Percentiles rank a stretch among this genome's conserved stretches.
phyloP scores from a whole-genome alignment of 345 rosid species.

The Eucalyptus pumila region DNA sequence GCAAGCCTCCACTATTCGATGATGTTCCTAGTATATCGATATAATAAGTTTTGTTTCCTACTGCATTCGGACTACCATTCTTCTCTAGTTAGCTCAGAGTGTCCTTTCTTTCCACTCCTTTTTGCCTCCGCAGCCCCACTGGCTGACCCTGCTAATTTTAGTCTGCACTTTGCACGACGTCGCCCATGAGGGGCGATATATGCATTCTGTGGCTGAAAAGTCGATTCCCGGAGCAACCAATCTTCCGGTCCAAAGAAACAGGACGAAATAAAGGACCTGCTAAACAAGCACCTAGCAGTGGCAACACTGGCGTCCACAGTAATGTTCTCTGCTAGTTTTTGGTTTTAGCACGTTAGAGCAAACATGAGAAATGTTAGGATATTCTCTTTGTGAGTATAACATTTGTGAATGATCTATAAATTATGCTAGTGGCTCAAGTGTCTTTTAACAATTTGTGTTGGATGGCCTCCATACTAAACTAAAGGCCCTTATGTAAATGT shows the following conservation, averaged over 20 bases:
- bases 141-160: neutral
- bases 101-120: neutral
- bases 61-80: neutral
- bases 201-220: neutral
- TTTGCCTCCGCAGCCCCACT: neutral
- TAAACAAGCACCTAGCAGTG: neutral
- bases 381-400: too few species aligned
- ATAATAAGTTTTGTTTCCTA: neutral
- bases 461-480: too few species aligned
- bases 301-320: neutral
- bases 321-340: too few species aligned
- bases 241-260: too few species aligned
- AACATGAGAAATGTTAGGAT: too few species aligned
- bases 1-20: too few species aligned
- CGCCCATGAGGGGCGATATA: neutral
- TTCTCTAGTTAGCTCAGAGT: neutral
- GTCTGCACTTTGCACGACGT: neutral
- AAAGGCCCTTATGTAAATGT: too few species aligned
- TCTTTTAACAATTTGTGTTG: too few species aligned
- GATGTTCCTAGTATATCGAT: neutral
- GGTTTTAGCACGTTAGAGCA: too few species aligned
- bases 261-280: neutral
- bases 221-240: neutral
- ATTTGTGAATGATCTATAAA: too few species aligned
- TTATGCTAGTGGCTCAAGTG: too few species aligned